A percentile compares a stretch with the other conserved stretches of the same genome.
phyloP scores from a whole-genome alignment of 2,329 filamentous ascomycete genomes.

The Exophiala sp. region DNA sequence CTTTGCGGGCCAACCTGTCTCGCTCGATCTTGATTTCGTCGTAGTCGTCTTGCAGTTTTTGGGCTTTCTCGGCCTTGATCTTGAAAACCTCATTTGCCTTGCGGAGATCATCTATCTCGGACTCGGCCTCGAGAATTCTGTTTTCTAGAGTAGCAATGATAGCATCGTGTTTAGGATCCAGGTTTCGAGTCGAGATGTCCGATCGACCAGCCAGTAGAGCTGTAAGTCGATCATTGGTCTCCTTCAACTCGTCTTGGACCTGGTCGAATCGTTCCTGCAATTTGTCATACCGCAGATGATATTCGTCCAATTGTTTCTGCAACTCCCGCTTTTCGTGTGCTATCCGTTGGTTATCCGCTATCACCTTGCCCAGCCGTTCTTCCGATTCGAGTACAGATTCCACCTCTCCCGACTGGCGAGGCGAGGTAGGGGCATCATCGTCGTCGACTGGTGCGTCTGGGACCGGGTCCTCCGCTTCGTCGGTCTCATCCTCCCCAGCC shows the following conservation, averaged over 20 bases:
- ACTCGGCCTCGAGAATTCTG: constrained; percentile 51
- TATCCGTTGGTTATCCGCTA: constrained; percentile 55
- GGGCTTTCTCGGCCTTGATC: constrained; percentile 41
- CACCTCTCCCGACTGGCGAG: constrained; percentile 26
- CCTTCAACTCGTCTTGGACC: constrained; percentile 41
- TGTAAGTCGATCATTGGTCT: constrained; percentile 47
- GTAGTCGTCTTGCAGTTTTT: constrained; percentile 45
- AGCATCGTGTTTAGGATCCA: constrained; percentile 58
- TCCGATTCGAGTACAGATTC: constrained; percentile 45
- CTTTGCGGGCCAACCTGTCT: constrained; percentile 43
- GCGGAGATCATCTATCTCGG: constrained; percentile 41
- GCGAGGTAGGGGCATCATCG: constrained; percentile 12
- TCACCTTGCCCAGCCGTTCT: constrained; percentile 43
- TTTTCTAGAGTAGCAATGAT: constrained; percentile 66
- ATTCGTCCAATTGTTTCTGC: constrained; percentile 44
- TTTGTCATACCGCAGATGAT: constrained; percentile 57
- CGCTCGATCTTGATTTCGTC: constrained; percentile 45
- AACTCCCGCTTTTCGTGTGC: constrained; percentile 47
- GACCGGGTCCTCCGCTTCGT: constrained; percentile 25
- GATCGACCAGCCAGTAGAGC: constrained; percentile 46
- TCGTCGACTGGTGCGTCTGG: background rate
- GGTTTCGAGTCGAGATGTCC: constrained; percentile 40
- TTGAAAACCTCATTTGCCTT: constrained; percentile 42
- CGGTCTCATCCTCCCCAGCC: constrained; percentile 35
- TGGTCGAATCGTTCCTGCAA: constrained; percentile 47